Evolutionary conservation across 1,284 basidiomycete species (phyloP), one percentile per base, ranked within the genome.

Genomic region (Heliocybe sulcata): DNA sequence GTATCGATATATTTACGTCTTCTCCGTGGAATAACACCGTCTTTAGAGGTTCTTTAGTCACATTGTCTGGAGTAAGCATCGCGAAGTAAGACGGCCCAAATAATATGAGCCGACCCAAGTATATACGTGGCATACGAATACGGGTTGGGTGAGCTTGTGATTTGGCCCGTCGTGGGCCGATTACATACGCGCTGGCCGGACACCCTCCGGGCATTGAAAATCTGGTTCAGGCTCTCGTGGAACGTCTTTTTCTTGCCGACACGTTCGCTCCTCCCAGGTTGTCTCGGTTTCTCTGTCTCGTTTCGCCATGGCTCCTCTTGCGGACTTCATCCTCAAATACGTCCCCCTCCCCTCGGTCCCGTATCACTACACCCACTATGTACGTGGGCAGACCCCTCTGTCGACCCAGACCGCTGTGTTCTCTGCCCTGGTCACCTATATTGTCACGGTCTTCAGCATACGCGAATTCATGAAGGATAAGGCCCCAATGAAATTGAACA

Each of bases 381-480:
- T 89, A 56, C 76, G 75, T 42, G 90, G 87, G 23, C 71, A 79
- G 63, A 90, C 90, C 0, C 93, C 93, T 6, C 68, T 97, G 55
- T 94, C 91, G 54, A 96, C 92, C 10, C 74, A 82, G 55, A 79
- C 83, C 59, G 77, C 81, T 60, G 94, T 97, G 57, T 70, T 82
- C 50, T 72, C 80, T 19, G 76, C 87, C 20, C 80, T 98, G 59
- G 78, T 72, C 31, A 80, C 81, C 56, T 99, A 99, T 78, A 83
- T 99, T 61, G 84, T 82, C 68, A 75, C 90, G 75, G 88, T 99
- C 70, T 98, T 98, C 67, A 84, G 90, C 59, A 82, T 91, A 47
- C 87, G 87, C 65, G 84, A 84, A 63, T 71, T 92, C 64, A 98
- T 98, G 94, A 90, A 83, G 71, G 77, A 81, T 68, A 81, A 79